Evolutionary conservation across 208 protist genomes (phyloP), one percentile per base, ranked within the genome.

Genomic region (Leishmania tropica): DNA sequence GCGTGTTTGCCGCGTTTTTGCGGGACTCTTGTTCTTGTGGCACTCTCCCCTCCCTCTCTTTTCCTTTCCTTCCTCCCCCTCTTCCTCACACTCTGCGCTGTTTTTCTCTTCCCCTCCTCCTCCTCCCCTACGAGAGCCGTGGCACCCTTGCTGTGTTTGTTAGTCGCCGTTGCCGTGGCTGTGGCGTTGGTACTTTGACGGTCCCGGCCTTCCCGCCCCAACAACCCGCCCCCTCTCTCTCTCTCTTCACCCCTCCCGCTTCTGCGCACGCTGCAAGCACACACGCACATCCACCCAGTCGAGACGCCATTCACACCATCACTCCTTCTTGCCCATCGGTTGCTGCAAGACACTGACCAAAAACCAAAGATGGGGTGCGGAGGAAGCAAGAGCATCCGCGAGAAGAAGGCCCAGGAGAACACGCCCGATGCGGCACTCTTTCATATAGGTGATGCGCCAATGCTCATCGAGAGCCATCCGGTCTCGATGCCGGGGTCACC

Each of bases 311-410:
- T 21, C 31, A 40, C 31, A 40, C 45, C n/a, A 7, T 31, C 42
- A 47, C 67, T 1, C 42, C 28, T 53, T 51, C 24, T 53, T 35
- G 21, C n/a, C 42, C 45, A 19, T 54, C 51, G 51, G 15, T 21
- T 13, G 31, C 64, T 65, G 64, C 28, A 37, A 6, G n/a, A 15
- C 28, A 21, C 11, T 2, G 11, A 68, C 64, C 17, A 0, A 3
- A 28, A 73, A 51, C 47, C 6, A 28, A 76, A 31, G 31, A 92
- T 92, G 88, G 88, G 88, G 13, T 92, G 88, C 76, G 19, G 79
- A 65, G 83, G 79, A 64, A 89, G 85, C 73, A 92, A 87, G 62
- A 76, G 77, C 65, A 75, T 53, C 45, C 53, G 81, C 62, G 67
- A 76, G 54, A 75, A 24, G 24, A 70, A 31, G 13, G 77, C 70